A percentile compares a stretch with the other conserved stretches of the same genome.
phyloP scores from a whole-genome alignment of 2,329 filamentous ascomycete genomes.

The Moelleriella libera region DNA sequence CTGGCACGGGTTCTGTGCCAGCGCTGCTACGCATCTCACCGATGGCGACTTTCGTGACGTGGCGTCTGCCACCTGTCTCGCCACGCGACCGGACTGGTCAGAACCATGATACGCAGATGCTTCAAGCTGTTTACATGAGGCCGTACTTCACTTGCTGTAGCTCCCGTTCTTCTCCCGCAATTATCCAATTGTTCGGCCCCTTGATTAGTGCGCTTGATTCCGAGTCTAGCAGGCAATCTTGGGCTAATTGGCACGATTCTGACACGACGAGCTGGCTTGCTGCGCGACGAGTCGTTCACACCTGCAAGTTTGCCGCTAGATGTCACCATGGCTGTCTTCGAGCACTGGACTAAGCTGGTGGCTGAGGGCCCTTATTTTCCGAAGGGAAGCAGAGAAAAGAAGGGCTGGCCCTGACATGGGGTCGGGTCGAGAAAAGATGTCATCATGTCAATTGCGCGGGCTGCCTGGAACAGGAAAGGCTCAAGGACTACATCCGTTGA shows the following conservation, averaged over 20 bases:
- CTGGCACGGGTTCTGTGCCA: neutral
- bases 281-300: neutral
- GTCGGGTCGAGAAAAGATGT: neutral
- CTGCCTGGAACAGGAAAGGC: neutral
- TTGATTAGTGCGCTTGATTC: neutral
- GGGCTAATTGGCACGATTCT: neutral
- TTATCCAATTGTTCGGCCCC: neutral
- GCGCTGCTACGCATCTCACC: too few species aligned
- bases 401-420: neutral
- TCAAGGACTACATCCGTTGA: neutral
- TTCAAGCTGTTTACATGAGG: too few species aligned
- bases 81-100: too few species aligned
- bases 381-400: neutral
- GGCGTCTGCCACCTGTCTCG: too few species aligned
- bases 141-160: too few species aligned
- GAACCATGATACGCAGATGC: too few species aligned
- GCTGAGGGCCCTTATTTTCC: neutral
- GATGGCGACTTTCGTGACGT: too few species aligned
- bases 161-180: neutral
- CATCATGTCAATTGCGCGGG: neutral
- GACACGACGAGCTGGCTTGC: neutral
- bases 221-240: neutral
- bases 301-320: neutral
- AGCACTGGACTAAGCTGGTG: neutral
- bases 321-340: neutral